Evolutionary conservation across 2,329 filamentous ascomycete genomes (phyloP).

Genomic region (Daldinia eschscholtzii): DNA sequence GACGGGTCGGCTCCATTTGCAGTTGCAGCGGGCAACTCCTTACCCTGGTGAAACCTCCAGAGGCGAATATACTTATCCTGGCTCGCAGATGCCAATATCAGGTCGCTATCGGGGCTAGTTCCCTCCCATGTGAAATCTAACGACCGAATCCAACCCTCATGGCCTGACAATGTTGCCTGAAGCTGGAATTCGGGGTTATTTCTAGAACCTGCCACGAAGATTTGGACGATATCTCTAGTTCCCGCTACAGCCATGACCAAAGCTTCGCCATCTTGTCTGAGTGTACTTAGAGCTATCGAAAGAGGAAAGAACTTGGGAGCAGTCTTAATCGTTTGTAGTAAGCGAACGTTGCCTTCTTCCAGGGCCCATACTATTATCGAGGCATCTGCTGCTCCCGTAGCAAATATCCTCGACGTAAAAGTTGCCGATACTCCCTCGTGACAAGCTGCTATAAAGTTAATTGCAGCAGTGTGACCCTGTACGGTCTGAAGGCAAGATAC

Average conservation of each 20-base stretch:
- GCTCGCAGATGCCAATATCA: conserved; percentile 90
- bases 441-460: conserved; percentile 75
- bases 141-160: conserved; percentile 95
- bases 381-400: conserved; percentile 86
- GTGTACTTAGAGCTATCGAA: conserved; percentile 74
- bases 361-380: conserved; percentile 79
- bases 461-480: conserved; percentile 76
- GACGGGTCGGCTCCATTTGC: conserved; percentile 67
- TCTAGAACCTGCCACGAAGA: conserved; percentile 72
- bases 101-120: conserved; percentile 67
- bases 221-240: conserved; percentile 83
- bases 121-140: conserved; percentile 80
- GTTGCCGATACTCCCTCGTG: conserved; percentile 46
- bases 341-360: conserved; percentile 59
- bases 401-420: conserved; percentile 62
- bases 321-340: conserved; percentile 78
- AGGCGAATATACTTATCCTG: conserved; percentile 97
- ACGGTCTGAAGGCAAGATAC: conserved; percentile 66
- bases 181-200: conserved; percentile 69
- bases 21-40: conserved; percentile 70
- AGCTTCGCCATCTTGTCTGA: conserved; percentile 65
- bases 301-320: conserved; percentile 86
- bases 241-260: conserved; percentile 86
- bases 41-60: conserved; percentile 85
- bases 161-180: conserved; percentile 83